Percentiles rank a stretch among this genome's conserved stretches.
phyloP scores from a whole-genome alignment of 257 asterid genomes.

The Cynanchum wilfordii region DNA sequence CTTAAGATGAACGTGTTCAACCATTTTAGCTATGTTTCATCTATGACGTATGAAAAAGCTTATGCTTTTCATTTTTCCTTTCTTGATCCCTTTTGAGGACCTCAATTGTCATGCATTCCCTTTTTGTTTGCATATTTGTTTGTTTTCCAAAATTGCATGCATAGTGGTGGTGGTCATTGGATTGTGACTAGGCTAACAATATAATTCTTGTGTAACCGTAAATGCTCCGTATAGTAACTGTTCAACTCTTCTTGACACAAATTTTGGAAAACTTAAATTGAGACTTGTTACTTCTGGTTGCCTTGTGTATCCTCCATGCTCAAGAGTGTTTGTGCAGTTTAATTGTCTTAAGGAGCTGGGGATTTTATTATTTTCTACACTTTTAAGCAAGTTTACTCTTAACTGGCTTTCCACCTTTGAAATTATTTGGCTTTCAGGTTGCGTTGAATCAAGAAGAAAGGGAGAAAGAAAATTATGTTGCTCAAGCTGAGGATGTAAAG shows the following conservation, averaged over 20 bases:
- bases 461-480: conserved; percentile 31
- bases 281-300: too few species aligned
- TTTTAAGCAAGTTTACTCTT: background rate
- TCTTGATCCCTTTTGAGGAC: background rate
- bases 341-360: background rate
- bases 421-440: conserved; percentile 30
- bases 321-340: too few species aligned
- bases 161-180: background rate
- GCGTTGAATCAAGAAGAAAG: conserved; percentile 52
- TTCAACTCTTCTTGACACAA: too few species aligned
- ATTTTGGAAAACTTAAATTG: too few species aligned
- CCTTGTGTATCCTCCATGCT: too few species aligned
- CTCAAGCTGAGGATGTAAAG: conserved; percentile 24
- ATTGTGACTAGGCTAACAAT: too few species aligned
- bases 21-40: background rate
- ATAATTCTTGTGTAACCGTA: too few species aligned
- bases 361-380: background rate
- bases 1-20: background rate
- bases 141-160: background rate
- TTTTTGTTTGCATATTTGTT: background rate
- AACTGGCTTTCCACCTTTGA: background rate
- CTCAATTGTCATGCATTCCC: background rate
- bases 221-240: too few species aligned
- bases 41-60: background rate
- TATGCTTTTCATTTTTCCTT: background rate